phyloP scores from a whole-genome alignment of 306 rosid species.

The Malus asiatica region DNA sequence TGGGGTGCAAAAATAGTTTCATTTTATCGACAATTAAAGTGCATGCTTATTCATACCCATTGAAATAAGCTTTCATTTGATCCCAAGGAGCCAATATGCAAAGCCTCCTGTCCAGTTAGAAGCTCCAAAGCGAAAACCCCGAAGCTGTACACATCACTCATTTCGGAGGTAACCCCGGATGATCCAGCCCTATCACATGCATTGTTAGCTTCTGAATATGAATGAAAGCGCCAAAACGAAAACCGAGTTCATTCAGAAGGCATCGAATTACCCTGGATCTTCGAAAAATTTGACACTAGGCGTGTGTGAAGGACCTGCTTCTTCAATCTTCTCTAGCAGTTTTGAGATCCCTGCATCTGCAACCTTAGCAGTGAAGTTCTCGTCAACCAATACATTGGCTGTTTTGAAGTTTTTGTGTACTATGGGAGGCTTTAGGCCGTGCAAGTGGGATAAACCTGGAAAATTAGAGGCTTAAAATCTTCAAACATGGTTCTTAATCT shows the following conservation, averaged over 20 bases:
- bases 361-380: constrained; percentile 37
- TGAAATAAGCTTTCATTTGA: constrained; percentile 37
- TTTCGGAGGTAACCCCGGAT: constrained; percentile 14
- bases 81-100: constrained; percentile 26
- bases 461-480: background rate
- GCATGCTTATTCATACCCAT: constrained; percentile 21
- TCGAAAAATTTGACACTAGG: constrained; percentile 31
- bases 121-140: constrained; percentile 44
- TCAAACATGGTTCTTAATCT: background rate
- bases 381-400: constrained; percentile 41
- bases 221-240: background rate
- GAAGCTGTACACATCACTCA: constrained; percentile 42
- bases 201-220: background rate
- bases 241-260: constrained; percentile 7
- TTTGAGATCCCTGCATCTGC: constrained; percentile 36
- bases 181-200: constrained; percentile 20
- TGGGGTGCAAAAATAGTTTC: background rate
- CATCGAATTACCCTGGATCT: constrained; percentile 39
- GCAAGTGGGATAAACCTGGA: constrained; percentile 42
- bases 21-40: background rate
- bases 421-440: constrained; percentile 33
- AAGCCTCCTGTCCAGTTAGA: constrained; percentile 37
- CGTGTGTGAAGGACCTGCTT: constrained; percentile 31
- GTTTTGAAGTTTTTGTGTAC: constrained; percentile 41
- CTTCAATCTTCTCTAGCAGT: constrained; percentile 33